A percentile compares a stretch with the other conserved stretches of the same genome.
Conservation (phyloP, 805 yeast genomes). For the Myxozyma sirexii region DNA sequence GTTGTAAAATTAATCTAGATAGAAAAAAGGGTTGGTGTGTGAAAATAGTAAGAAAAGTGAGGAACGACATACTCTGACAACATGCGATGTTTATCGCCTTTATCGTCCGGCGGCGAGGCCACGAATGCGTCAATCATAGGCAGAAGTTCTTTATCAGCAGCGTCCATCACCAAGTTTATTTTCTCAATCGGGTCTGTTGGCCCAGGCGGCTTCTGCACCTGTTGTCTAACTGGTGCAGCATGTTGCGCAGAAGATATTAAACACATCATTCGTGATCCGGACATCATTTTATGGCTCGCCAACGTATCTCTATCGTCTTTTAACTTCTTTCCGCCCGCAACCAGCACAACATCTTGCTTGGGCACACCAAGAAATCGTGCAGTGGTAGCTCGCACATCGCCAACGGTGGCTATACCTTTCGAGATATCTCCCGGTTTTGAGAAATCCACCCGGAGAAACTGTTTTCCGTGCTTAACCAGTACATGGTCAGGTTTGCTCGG, state of each 20-base stretch:
- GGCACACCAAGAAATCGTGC: conserved; percentile 26
- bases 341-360: conserved; percentile 22
- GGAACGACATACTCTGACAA: conserved; percentile 31
- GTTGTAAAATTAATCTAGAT: conserved; percentile 33
- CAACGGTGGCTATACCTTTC: conserved; percentile 33
- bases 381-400: conserved; percentile 35
- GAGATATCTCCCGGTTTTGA: conserved; percentile 33
- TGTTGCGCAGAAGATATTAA: conserved; percentile 10
- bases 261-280: conserved; percentile 28
- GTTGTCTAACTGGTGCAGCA: conserved; percentile 2
- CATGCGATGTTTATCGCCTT: conserved; percentile 21
- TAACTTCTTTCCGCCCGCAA: conserved; percentile 35
- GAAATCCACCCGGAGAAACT: conserved; percentile 29
- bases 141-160: conserved; percentile 24
- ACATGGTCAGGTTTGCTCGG: conserved; percentile 25
- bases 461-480: conserved; percentile 30
- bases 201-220: conserved; percentile 7
- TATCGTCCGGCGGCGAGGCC: conserved; percentile 17
- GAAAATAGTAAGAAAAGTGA: too few species aligned
- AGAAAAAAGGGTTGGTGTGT: background rate
- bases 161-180: conserved; percentile 20
- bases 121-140: conserved; percentile 27
- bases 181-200: conserved; percentile 27
- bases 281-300: conserved; percentile 11
- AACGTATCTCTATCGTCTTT: conserved; percentile 24